These are phyloP conservation scores for Globisporangium paddicum DNA, from an alignment of 352 stramenopile genomes.

Conservation along the genomic window DNA sequence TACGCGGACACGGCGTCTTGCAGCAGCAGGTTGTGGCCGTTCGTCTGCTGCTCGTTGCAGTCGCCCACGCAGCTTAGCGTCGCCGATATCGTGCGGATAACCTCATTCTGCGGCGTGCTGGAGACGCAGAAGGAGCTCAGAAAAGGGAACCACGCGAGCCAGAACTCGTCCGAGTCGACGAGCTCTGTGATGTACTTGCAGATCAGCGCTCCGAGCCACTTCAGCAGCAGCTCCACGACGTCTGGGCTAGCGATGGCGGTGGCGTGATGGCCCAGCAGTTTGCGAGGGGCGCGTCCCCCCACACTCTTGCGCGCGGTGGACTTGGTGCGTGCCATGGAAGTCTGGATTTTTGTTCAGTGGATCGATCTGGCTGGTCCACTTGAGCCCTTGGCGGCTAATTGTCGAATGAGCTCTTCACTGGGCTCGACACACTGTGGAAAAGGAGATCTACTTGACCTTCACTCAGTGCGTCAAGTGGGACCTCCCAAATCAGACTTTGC, in stretches of 20 bases:
- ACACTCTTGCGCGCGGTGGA: conserved; percentile 1
- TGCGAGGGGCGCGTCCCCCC: background rate
- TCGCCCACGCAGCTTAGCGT: background rate
- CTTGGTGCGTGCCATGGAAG: conserved; percentile 4
- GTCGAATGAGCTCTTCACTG: background rate
- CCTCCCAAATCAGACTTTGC: background rate
- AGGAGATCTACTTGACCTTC: background rate
- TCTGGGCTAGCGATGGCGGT: background rate
- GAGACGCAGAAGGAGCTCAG: background rate
- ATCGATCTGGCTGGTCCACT: too few relatives aligned
- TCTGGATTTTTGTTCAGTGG: too few relatives aligned
- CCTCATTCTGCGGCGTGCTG: background rate
- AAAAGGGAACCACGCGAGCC: conserved; percentile 1
- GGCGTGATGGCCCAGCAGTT: background rate
- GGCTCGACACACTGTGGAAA: too few relatives aligned
- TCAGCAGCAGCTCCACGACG: background rate
- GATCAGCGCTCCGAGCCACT: background rate
- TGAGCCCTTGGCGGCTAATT: background rate
- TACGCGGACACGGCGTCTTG: conserved; percentile 9
- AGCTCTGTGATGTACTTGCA: background rate
- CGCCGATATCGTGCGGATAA: conserved; percentile 5
- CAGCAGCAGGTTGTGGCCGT: conserved; percentile 9
- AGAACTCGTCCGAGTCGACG: background rate
- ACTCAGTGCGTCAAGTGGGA: background rate
- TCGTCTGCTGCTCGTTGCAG: conserved; percentile 2